Base-by-base conservation (phyloP, 257 asterid genomes). In the Nicotiana undulata region DNA sequence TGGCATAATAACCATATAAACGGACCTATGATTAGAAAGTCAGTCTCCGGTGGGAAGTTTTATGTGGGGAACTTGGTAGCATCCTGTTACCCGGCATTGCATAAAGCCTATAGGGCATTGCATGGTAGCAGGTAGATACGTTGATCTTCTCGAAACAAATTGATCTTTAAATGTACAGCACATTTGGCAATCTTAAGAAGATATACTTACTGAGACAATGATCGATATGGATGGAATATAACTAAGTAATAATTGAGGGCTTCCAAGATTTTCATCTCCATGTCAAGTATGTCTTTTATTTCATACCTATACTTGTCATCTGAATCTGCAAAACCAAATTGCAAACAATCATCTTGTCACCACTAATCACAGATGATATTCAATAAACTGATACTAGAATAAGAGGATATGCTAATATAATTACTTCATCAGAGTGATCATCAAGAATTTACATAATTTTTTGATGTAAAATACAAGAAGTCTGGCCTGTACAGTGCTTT, bases 231-330 rank as follows among this genome's bases (percentile, higher is more conserved):
- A 88, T 95, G 99, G 89, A 86, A 93, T 44, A 95, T 92, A 79
- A 95, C 95, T 87, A 95, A 88, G 81, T 95, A 93, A 83, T 95
- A 95, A 88, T 93, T 88, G 53, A 95, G 91, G 78, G 96, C 99
- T 90, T 95, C 99, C 93, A 95, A 84, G 82, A 95, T 86, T 86
- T 90, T 93, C 99, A 95, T 95, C 89, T 95, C 99, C 99, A 93
- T 95, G 87, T 93, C 98, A 15, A 95, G 93, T 80, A 95, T 93
- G 84, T 93, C 99, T 82, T 93, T 95, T 80, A 90, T 88, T 86
- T 95, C 99, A 86, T 55, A 93, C 49, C 90, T 90, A 84, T 89
- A 90, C 88, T 88, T 95, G 44, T 95, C 98, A 81, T 91, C 98
- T 1, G 86, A 32, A 90, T 85, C 98, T 95, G 96, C 90, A 86